Base-by-base conservation (phyloP, 2,329 filamentous ascomycete genomes). In the Pyrenochaeta sp. region DNA sequence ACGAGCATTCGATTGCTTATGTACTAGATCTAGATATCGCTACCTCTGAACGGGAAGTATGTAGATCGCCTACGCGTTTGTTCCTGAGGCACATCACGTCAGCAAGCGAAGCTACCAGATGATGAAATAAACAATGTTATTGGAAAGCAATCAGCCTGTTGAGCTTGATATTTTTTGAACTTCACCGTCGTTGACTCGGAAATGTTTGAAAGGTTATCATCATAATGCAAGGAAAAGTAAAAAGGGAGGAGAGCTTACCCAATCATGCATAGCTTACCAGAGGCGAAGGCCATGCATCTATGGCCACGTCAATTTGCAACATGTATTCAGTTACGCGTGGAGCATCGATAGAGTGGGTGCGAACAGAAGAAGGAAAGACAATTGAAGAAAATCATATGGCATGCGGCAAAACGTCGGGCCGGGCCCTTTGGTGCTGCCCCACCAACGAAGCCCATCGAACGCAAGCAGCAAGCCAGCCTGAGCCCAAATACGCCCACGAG, bases 141-240 rank as follows among this genome's bases (percentile, higher is more conserved):
- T 42, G 37, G 52, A 53, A 28, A 43, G 58, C 54, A 61, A 75
- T 85, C 82, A 84, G 80, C 81, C 78, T 84, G 81, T 84, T 84
- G 82, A 84, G 82, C 82, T 84, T 84, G 81, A 83, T 75, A 73
- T 77, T 76, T 70, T 74, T 73, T 67, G 64, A 64, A 70, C 74
- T 74, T 76, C 74, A 77, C 69, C 62, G 74, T 65, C 66, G 42
- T 67, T 62, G 65, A 71, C 73, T 77, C 72, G 65, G 74, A 72
- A 74, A 69, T 74, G 72, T 70, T 67, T 52, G 66, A 72, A 72
- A 61, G 48, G 37, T 65, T 52, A 74, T 76, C 73, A 77, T 77
- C 73, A 76, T 71, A 42, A 57, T 59, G 66, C 58, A 43, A 19
- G 22, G 10, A 47, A 10, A 12, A 24, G 24, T 4, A 24, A 30